Evolutionary conservation across 1,284 basidiomycete genomes (phyloP), one percentile per base, ranked within the genome.

Genomic region (Tilletia indica): DNA sequence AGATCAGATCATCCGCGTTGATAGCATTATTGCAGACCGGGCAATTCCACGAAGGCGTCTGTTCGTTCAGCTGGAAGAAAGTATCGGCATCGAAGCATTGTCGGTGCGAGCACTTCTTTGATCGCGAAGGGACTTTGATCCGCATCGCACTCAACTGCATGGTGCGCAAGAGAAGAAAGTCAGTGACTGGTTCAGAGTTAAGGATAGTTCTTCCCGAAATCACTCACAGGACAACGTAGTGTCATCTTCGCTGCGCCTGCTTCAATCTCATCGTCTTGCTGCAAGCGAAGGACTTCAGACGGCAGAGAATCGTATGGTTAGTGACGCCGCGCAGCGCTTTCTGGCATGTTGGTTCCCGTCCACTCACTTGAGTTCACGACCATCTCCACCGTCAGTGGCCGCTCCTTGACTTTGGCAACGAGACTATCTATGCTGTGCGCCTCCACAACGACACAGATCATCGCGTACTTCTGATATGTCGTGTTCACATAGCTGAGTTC

Each of bases 31-130:
- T 93, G 85, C 97, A 99, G 49, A 94, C 91, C n/a, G 97, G 96
- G 84, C 97, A 99, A 51, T 91, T 85, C 92, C 93, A 99, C 42
- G 94, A 94, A 0, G 97, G 97, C 4, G 95, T 96, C 85, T 93
- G 92, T 80, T 96, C 93, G 89, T 97, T 99, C 83, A 97, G 90
- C 31, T 91, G 91, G 79, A 92, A 94, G 93, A 95, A 99, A 68
- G 92, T 93, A 25, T 88, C 88, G 0, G 95, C 94, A 85, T 99
- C 97, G 84, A 99, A 99, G 85, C 97, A 99, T 81, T 97, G 93
- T 2, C 93, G 87, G 84, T 99, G 97, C 31, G 92, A 89, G 83
- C 97, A 99, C 74, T 88, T 87, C 14, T 87, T 88, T 0, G 96
- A 95, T 19, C 96, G 91, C 82, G 92, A 91, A 2, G 97, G 96